A percentile compares a stretch with the other conserved stretches of the same genome.
Evolutionary conservation across 352 stramenopile species (phyloP).

Genomic region (Globisporangium recalcitrans): DNA sequence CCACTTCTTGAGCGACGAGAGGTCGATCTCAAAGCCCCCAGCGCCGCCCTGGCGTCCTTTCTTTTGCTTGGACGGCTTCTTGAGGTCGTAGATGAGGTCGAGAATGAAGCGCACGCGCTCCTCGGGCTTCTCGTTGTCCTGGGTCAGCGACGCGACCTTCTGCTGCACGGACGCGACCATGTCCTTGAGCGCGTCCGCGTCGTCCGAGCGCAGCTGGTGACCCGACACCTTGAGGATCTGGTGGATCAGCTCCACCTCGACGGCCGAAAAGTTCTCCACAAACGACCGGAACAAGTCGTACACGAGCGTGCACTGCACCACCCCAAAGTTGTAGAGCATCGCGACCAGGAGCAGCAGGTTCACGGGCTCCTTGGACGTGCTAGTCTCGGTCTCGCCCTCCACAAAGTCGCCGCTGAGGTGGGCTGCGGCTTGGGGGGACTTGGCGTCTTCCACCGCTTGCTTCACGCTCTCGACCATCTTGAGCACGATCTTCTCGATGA

Average conservation of each 20-base stretch:
- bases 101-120: conserved; percentile 88
- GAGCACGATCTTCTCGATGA: conserved; percentile 70
- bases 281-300: conserved; percentile 88
- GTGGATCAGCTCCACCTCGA: conserved; percentile 87
- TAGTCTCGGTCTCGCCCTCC: conserved; percentile 22
- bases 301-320: conserved; percentile 87
- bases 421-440: conserved; percentile 14
- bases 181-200: conserved; percentile 76
- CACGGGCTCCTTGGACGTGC: conserved; percentile 54
- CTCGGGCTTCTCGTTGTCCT: conserved; percentile 25
- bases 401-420: conserved; percentile 2
- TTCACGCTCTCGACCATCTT: conserved; percentile 48
- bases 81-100: conserved; percentile 94
- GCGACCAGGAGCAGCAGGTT: conserved; percentile 86
- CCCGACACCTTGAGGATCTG: conserved; percentile 79
- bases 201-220: conserved; percentile 77
- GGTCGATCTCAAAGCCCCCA: conserved; percentile 48
- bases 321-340: conserved; percentile 89
- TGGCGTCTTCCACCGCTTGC: conserved; percentile 19
- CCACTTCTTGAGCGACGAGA: conserved; percentile 88
- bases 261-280: conserved; percentile 58
- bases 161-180: conserved; percentile 82
- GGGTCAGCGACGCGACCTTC: conserved; percentile 44
- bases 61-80: conserved; percentile 92
- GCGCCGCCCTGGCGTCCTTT: conserved; percentile 46